Percentiles rank a stretch among this genome's conserved stretches.
These are phyloP conservation scores for Polygonum maritimum DNA, from an alignment of 148 eudicot genomes.

Conservation along the genomic window DNA sequence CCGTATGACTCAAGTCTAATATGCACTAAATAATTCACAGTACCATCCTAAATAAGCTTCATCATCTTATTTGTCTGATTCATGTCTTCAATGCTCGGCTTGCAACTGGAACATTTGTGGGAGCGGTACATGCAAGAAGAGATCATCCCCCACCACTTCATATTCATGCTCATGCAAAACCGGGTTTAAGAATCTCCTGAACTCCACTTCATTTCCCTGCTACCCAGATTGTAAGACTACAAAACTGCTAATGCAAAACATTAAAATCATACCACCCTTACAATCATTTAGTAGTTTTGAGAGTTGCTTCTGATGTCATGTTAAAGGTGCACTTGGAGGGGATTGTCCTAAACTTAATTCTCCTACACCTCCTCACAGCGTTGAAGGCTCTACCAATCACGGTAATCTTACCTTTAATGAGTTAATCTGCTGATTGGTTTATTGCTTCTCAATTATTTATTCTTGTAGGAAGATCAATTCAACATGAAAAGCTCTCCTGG, in stretches of 20 bases:
- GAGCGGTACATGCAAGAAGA: conserved; percentile 62
- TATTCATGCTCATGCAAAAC: conserved; percentile 37
- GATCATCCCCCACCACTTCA: conserved; percentile 30
- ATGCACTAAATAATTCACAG: neutral
- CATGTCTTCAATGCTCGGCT: conserved; percentile 22
- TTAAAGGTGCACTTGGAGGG: conserved; percentile 5
- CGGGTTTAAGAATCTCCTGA: conserved; percentile 37
- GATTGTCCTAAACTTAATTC: neutral
- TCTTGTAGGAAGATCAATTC: conserved; percentile 6
- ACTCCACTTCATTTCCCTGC: conserved; percentile 7
- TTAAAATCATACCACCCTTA: neutral
- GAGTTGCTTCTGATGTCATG: neutral
- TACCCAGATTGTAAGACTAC: neutral
- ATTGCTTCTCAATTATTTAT: neutral
- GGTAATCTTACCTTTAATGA: neutral
- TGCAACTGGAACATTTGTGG: conserved; percentile 68
- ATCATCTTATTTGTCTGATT: neutral
- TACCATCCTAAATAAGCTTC: neutral
- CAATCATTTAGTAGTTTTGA: neutral
- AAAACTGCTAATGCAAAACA: neutral
- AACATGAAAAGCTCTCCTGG: neutral
- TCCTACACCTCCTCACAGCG: neutral
- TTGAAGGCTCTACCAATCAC: neutral
- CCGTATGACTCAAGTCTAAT: conserved; percentile 23
- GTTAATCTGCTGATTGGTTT: neutral